phyloP scores from a whole-genome alignment of 768 basidiomycete species.

The Cystofilobasidium macerans region DNA sequence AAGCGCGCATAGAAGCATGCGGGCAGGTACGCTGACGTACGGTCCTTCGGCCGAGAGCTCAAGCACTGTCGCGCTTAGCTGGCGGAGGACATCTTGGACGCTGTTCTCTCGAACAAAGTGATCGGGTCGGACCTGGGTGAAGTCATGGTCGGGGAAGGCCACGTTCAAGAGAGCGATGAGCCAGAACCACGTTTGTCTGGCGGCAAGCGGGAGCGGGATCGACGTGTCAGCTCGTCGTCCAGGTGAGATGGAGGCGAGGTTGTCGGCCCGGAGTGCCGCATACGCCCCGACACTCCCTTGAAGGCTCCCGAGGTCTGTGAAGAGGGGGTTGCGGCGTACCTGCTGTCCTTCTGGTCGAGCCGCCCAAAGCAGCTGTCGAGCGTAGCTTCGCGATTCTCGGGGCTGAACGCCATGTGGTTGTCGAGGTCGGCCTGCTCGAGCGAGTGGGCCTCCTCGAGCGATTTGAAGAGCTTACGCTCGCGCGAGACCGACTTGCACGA shows the following conservation, averaged over 20 bases:
- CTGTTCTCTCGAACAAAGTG: constrained; percentile 52
- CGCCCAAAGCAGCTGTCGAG: constrained; percentile 25
- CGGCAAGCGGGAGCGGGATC: constrained; percentile 1
- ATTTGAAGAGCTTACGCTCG: constrained; percentile 91
- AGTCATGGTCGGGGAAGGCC: constrained; percentile 96
- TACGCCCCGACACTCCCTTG: too few species aligned
- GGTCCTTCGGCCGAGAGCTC: constrained; percentile 18
- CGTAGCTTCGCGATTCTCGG: constrained; percentile 17
- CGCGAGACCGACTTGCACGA: constrained; percentile 94
- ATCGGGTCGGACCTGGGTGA: constrained; percentile 77
- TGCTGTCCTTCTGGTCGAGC: constrained; percentile 23
- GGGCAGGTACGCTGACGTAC: constrained; percentile 7
- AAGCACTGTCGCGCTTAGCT: constrained; percentile 21
- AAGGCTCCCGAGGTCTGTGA: neutral
- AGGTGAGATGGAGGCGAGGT: neutral
- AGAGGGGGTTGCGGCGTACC: constrained; percentile 8
- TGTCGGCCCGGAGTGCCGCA: too few species aligned
- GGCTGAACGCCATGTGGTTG: constrained; percentile 23
- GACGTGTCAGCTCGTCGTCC: neutral
- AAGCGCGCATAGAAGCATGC: too few species aligned
- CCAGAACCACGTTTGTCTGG: constrained; percentile 71
- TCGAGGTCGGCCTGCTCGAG: constrained; percentile 49
- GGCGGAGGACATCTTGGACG: constrained; percentile 20
- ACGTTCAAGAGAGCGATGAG: constrained; percentile 94
- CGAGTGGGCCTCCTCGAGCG: constrained; percentile 72